Base-by-base conservation (phyloP, 2,329 filamentous ascomycete species). In the Colletotrichum musicola region DNA sequence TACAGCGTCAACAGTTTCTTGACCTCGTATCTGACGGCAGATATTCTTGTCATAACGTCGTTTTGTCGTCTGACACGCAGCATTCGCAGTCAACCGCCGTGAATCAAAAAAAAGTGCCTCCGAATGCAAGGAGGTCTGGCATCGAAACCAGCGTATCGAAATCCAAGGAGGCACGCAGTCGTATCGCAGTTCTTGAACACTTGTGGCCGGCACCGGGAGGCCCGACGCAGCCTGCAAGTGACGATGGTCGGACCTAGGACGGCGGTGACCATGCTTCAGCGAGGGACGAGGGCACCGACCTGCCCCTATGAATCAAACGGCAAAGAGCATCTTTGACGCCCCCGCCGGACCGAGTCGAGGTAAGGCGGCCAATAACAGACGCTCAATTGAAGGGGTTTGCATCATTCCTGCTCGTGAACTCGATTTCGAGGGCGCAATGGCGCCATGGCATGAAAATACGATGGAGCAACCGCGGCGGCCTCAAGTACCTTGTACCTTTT, bases 401-500 rank as follows among this genome's bases (percentile, higher is more conserved):
- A 61, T 68, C 66, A 65, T 68, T 27, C 30, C 54, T 16, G 10
- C 22, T 13, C 13, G 18, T n/a, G 27, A 51, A 47, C 27, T 57
- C 60, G 49, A 53, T 9, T n/a, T 49, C 9, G 42, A 53, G 44
- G 35, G 53, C 44, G 50, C 63, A 55, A 49, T 55, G 25, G 59
- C 59, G 53, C 47, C 13, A 64, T 25, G 55, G 44, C 56, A 57
- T 16, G 58, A 12, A 42, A 55, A 35, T 13, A 6, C 4, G 42
- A 56, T 49, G 62, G 66, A 14, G 50, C 60, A 53, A 20, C 42
- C 44, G 66, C 56, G 66, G 66, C 66, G 66, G 66, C 66, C 66
- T 69, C 66, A 66, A 66, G 66, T 69, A 50, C 12, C 56, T 47
- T 20, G 25, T 57, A 60, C 40, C 42, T 38, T 69, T 65, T 46